Evolutionary conservation across 495 filamentous ascomycete species (phyloP).

Genomic region (Aspergillus coremiiformis): DNA sequence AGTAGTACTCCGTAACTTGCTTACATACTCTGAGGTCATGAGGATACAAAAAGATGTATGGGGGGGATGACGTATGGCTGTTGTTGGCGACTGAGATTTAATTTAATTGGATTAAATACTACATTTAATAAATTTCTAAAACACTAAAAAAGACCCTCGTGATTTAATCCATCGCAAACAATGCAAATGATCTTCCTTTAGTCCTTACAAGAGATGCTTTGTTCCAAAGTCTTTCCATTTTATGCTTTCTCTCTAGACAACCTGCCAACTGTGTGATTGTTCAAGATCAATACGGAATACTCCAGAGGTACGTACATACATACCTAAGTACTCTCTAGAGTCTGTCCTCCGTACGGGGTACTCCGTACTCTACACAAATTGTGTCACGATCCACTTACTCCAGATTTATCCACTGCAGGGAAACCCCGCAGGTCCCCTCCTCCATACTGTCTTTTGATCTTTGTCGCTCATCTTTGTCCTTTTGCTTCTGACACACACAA

Average conservation of each 20-base stretch:
- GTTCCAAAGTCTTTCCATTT: background rate
- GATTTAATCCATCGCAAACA: background rate
- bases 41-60: too few species aligned
- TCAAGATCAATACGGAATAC: too few species aligned
- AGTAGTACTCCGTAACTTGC: too few species aligned
- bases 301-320: too few species aligned
- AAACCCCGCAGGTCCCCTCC: slow-evolving; percentile 1
- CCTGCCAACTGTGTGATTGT: background rate
- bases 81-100: background rate
- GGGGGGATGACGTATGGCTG: background rate
- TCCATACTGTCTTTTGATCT: background rate
- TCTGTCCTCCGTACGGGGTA: too few species aligned
- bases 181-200: background rate
- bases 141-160: too few species aligned
- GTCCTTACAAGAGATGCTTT: background rate
- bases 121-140: background rate
- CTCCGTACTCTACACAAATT: background rate
- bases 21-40: too few species aligned
- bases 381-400: slow-evolving; percentile 3
- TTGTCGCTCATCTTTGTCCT: background rate
- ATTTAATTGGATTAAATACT: background rate
- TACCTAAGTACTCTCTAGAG: too few species aligned
- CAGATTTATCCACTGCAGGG: too few species aligned
- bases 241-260: background rate
- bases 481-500: slow-evolving; percentile 5